Conservation (phyloP, 2,329 filamentous ascomycete genomes). For the Cladosporium sp. region DNA sequence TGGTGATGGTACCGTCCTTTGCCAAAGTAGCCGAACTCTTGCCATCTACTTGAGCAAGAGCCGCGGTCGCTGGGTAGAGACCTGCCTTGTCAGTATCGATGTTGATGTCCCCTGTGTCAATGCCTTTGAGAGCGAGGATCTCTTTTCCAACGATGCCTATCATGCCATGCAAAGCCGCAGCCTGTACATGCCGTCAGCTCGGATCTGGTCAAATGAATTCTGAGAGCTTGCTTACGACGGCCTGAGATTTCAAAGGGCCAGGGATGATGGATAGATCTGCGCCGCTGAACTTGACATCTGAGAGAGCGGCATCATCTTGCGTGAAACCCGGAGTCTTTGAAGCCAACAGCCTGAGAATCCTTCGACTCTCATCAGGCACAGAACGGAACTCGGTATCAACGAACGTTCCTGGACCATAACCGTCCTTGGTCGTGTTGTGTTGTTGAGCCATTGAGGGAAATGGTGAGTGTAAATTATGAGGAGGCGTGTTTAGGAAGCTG, state of each 20-base stretch:
- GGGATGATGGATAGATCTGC: constrained; percentile 39
- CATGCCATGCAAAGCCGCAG: constrained; percentile 43
- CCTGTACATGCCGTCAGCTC: constrained; percentile 1
- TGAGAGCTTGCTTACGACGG: constrained; percentile 21
- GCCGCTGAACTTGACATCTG: constrained; percentile 38
- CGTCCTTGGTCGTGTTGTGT: not conserved
- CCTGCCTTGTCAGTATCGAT: constrained; percentile 47
- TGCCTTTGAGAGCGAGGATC: constrained; percentile 30
- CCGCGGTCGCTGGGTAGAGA: constrained; percentile 42
- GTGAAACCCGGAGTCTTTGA: constrained; percentile 39
- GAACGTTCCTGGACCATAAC: constrained; percentile 40
- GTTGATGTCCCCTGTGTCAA: constrained; percentile 27
- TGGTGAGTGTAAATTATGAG: no score
- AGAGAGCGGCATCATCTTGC: constrained; percentile 29
- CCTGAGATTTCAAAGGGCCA: constrained; percentile 42
- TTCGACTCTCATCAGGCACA: constrained; percentile 35
- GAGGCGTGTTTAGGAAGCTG: no score
- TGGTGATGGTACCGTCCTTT: constrained; percentile 21
- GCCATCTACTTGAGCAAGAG: constrained; percentile 38
- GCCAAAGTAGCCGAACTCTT: constrained; percentile 29
- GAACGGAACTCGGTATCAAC: constrained; percentile 36
- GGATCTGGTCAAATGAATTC: not conserved
- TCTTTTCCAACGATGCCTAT: constrained; percentile 41
- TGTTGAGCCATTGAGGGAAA: not conserved
- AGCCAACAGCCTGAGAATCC: constrained; percentile 38